Base-by-base conservation (phyloP, 2,329 filamentous ascomycete genomes). In the Monilinia laxa region DNA sequence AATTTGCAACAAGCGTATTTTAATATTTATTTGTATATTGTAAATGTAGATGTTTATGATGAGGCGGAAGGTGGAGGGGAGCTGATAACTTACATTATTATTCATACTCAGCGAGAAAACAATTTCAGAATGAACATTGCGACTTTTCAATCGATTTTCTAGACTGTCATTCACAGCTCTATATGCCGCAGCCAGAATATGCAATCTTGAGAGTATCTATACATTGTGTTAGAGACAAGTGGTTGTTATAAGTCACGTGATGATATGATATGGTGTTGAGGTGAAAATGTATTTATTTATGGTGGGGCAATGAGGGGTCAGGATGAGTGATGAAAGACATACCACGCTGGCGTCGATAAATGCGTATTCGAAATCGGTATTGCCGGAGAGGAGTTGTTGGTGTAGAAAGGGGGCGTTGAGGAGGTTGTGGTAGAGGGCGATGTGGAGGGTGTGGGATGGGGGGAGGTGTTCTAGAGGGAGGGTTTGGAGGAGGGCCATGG, bases 361-460 rank as follows among this genome's bases (percentile, higher is more conserved):
- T 45, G 93, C 93, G 81, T 98, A 98, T 78, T 98, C 93, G 73
- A 93, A 98, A 11, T 89, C 88, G 14, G 86, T 75, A 76, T 98
- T 97, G 63, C 91, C 90, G 7, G 87, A 84, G n/a, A 98, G 82
- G 6, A 99, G 86, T 79, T 97, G 93, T 72, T 89, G 83, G 63
- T 93, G 89, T 54, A 99, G 82, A 75, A 90, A 93, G 0, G 85
- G 79, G 14, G 92, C 85, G 77, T 99, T 99, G 69, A 84, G 77
- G 66, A 98, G 86, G 76, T 91, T 81, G 28, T 82, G 84, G 80
- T 95, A 97, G 42, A 97, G 80, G 54, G 87, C 88, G 60, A 92
- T 80, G 77, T 95, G 88, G 40, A 97, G 81, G 9, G 85, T 83
- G 76, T 92, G 82, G 38, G 82, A 81, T 9, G 81, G 75, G 1